phyloP scores from a whole-genome alignment of 495 filamentous ascomycete species.

The Schizothecium vesticola region DNA sequence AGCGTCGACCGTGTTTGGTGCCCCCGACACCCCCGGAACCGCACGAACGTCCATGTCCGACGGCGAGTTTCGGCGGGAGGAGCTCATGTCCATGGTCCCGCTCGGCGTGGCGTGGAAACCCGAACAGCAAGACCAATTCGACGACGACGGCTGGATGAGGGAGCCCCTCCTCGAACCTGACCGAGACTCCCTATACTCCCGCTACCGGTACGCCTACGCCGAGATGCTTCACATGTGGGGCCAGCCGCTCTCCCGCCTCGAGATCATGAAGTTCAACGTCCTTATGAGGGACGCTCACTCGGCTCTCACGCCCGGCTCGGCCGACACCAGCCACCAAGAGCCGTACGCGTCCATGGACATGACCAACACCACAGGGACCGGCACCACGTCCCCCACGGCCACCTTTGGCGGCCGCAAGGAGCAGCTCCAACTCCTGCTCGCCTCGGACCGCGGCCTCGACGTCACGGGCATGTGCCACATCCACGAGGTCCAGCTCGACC shows the following conservation, averaged over 20 bases:
- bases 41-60: slow-evolving; percentile 45
- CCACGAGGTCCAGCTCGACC: slow-evolving; percentile 51
- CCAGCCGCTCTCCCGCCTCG: slow-evolving; percentile 66
- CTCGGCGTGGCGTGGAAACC: slow-evolving; percentile 57
- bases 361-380: slow-evolving; percentile 19
- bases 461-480: slow-evolving; percentile 55
- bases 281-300: slow-evolving; percentile 40
- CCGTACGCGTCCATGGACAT: slow-evolving; percentile 23
- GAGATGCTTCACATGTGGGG: slow-evolving; percentile 77
- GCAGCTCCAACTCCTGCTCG: slow-evolving; percentile 32
- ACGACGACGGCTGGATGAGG: slow-evolving; percentile 65
- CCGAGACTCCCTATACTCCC: slow-evolving; percentile 53
- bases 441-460: slow-evolving; percentile 49
- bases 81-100: slow-evolving; percentile 36
- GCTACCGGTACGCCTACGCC: slow-evolving; percentile 76
- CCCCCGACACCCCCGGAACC: slow-evolving; percentile 35
- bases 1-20: slow-evolving; percentile 52
- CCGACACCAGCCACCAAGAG: slow-evolving; percentile 29
- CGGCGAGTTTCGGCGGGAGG: slow-evolving; percentile 38
- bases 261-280: slow-evolving; percentile 79
- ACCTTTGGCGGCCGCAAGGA: slow-evolving; percentile 42
- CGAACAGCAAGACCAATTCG: slow-evolving; percentile 72
- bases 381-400: slow-evolving; percentile 40
- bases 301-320: slow-evolving; percentile 16
- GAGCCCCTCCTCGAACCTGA: slow-evolving; percentile 64